These are phyloP conservation scores for Chaetomium cochliodes DNA, from an alignment of 495 filamentous ascomycete genomes.

Conservation along the genomic window DNA sequence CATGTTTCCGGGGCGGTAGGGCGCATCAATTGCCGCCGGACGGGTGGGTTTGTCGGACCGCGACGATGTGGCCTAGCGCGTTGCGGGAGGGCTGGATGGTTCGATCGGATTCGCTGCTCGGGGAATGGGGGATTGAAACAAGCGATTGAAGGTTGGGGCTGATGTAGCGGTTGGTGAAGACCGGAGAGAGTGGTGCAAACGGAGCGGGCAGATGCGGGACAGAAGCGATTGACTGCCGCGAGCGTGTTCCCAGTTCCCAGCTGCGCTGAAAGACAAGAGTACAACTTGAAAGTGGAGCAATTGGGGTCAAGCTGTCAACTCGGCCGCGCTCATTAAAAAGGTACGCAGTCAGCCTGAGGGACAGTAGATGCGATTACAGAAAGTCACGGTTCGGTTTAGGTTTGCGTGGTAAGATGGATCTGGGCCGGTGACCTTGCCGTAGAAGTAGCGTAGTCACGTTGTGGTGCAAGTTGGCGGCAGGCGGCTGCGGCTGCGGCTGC, in stretches of 20 bases:
- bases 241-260: not conserved
- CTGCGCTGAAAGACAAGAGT: no score
- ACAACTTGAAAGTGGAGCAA: not conserved
- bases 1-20: slow-evolving; percentile 28
- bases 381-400: not conserved
- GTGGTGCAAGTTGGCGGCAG: not conserved
- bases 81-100: not conserved
- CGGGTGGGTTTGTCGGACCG: slow-evolving; percentile 1
- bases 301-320: no score
- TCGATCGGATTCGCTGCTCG: not conserved
- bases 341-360: no score
- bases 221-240: not conserved
- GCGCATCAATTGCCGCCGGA: slow-evolving; percentile 27
- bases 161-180: not conserved
- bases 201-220: not conserved
- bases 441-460: not conserved
- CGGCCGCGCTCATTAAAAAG: not conserved
- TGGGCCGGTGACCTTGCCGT: not conserved
- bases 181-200: not conserved
- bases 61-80: slow-evolving; percentile 4
- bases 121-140: not conserved
- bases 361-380: not conserved
- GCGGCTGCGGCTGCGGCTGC: slow-evolving; percentile 4
- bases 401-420: not conserved
- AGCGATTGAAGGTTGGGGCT: not conserved